Conservation (phyloP, 2,329 filamentous ascomycete genomes). For the Leptographium radiaticola region DNA sequence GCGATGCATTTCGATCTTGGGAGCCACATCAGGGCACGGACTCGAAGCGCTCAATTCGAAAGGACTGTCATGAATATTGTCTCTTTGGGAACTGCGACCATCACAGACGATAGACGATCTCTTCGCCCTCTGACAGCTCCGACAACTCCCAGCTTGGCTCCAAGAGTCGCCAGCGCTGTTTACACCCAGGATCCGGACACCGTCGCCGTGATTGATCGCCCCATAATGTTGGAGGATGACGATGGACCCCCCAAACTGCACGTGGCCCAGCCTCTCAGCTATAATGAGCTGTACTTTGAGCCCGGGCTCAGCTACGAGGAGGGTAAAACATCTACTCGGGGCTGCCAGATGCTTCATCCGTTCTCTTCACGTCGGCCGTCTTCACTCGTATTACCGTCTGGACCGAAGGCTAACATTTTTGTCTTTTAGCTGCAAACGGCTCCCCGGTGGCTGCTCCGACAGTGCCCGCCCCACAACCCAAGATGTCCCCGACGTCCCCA, state of each 20-base stretch:
- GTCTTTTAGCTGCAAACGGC: slow-evolving; percentile 28
- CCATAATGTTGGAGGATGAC: slow-evolving; percentile 32
- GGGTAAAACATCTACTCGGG: neutral
- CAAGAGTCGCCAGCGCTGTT: slow-evolving; percentile 16
- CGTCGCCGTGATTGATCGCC: neutral
- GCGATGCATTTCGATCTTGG: slow-evolving; percentile 28
- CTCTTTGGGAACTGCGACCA: neutral
- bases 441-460: slow-evolving; percentile 24
- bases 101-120: slow-evolving; percentile 10
- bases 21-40: slow-evolving; percentile 29
- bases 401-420: slow-evolving; percentile 11
- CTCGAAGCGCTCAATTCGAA: slow-evolving; percentile 37
- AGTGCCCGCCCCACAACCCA: slow-evolving; percentile 17
- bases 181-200: neutral
- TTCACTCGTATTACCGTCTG: neutral
- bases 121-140: slow-evolving; percentile 16
- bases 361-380: slow-evolving; percentile 1
- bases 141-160: slow-evolving; percentile 22
- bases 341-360: slow-evolving; percentile 8
- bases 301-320: neutral
- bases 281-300: slow-evolving; percentile 31
- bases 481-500: slow-evolving; percentile 26
- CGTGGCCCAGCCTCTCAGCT: slow-evolving; percentile 29
- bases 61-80: slow-evolving; percentile 13
- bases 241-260: slow-evolving; percentile 31